Conservation (phyloP, 805 yeast species). For the Saturnispora gosingensis region DNA sequence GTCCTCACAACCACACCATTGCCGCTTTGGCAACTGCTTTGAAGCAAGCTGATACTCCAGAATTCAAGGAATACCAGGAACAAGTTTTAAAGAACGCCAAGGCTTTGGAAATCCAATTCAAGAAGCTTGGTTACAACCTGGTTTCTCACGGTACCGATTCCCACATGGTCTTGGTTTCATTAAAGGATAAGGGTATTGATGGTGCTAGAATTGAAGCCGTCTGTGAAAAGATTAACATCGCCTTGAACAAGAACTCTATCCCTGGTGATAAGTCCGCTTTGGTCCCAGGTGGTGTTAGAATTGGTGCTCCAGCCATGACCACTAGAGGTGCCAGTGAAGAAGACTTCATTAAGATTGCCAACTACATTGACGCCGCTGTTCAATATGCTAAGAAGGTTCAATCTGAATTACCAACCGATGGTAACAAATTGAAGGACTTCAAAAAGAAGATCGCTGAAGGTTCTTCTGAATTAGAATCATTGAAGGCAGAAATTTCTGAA, state of each 20-base stretch:
- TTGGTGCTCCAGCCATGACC: slow-evolving; percentile 98
- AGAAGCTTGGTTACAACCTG: slow-evolving; percentile 55
- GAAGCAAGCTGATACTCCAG: slow-evolving; percentile 85
- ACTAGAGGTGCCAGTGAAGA: slow-evolving; percentile 79
- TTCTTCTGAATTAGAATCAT: slow-evolving; percentile 53
- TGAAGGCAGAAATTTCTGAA: slow-evolving; percentile 69
- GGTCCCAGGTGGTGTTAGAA: slow-evolving; percentile 92
- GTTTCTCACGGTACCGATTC: slow-evolving; percentile 95
- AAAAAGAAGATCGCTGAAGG: slow-evolving; percentile 71
- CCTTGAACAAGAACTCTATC: slow-evolving; percentile 91
- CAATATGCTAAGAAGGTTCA: slow-evolving; percentile 70
- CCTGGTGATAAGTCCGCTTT: slow-evolving; percentile 96
- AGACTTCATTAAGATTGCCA: slow-evolving; percentile 76
- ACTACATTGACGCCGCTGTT: slow-evolving; percentile 72
- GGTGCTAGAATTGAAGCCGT: slow-evolving; percentile 95
- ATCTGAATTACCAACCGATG: slow-evolving; percentile 74
- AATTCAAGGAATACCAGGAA: slow-evolving; percentile 77
- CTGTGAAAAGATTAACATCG: slow-evolving; percentile 83
- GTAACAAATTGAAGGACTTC: slow-evolving; percentile 93
- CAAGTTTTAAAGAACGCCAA: slow-evolving; percentile 76
- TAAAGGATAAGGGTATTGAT: slow-evolving; percentile 73
- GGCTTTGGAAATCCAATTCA: slow-evolving; percentile 62
- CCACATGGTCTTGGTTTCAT: slow-evolving; percentile 78
- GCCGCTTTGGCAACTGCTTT: slow-evolving; percentile 93
- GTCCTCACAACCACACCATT: slow-evolving; percentile 98